Evolutionary conservation across 1,139 yeast species (phyloP), one percentile per base, ranked within the genome.

Genomic region (Sugiyamaella pinicola): DNA sequence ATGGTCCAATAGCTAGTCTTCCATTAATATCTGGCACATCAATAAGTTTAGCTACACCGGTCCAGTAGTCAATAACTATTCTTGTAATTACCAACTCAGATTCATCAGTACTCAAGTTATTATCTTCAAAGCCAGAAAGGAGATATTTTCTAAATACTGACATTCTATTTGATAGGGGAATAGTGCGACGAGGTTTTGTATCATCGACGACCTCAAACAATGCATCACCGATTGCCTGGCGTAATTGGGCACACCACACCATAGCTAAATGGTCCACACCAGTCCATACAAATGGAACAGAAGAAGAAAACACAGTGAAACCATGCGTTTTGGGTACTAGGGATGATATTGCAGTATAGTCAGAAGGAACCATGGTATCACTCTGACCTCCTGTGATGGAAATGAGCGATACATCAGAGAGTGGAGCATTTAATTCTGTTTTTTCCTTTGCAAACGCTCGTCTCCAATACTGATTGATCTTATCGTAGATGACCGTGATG

Each of bases 201-300:
- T 68, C 66, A 62, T 87, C 86, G 2, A 81, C 79, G 15, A 86
- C 75, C 39, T 81, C 85, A 43, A 87, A 71, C 28, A 95, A 65
- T 0, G 83, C 72, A 44, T 75, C 74, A 10, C 87, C 85, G 2
- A 93, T 61, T 6, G 78, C 80, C 40, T 78, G 75, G 52, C 99
- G 78, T 38, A 90, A 72, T 67, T 93, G 98, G 55, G 84, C 87
- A 70, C 99, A 95, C 99, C 99, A 95, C 0, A 91, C 96, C 51
- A 95, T 84, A 0, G 99, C 98, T 61, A 90, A 77, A 70, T 95
- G 99, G 68, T 95, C 99, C 43, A 91, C 83, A 0, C 97, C 87
- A 0, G 96, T 85, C 96, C 98, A 93, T 0, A 93, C 97, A 6
- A 78, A 79, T 0, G 96, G 96, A 8, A 93, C 86, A 0, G 96